A percentile compares a stretch with the other conserved stretches of the same genome.
phyloP scores from a whole-genome alignment of 192 early-diverging fungal genomes.

The Chytriomyces confervae region DNA sequence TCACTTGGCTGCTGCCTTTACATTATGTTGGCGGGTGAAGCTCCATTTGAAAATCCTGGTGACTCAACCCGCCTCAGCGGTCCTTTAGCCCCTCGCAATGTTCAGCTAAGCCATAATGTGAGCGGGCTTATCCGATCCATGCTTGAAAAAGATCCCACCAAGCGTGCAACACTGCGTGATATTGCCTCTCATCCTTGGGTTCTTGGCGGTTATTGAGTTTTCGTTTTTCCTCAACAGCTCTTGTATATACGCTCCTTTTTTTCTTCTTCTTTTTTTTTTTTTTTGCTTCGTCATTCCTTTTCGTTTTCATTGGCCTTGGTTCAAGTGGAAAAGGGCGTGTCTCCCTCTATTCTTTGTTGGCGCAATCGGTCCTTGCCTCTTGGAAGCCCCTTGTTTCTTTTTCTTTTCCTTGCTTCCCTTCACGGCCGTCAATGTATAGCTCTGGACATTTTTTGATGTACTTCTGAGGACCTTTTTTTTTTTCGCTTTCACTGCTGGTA shows the following conservation, averaged over 20 bases:
- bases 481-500: too few species aligned
- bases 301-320: constrained; percentile 1
- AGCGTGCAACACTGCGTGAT: constrained; percentile 68
- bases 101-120: constrained; percentile 49
- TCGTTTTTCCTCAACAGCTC: not conserved
- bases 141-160: constrained; percentile 64
- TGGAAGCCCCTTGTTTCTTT: too few species aligned
- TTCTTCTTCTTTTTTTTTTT: not conserved
- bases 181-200: constrained; percentile 55
- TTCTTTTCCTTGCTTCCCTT: too few species aligned
- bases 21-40: constrained; percentile 61
- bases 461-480: too few species aligned
- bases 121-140: constrained; percentile 68
- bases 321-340: not conserved
- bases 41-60: constrained; percentile 48
- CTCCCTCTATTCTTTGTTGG: not conserved
- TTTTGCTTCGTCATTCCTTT: not conserved
- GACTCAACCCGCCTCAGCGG: constrained; percentile 27
- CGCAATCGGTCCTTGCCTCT: not conserved
- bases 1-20: constrained; percentile 62
- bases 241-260: not conserved
- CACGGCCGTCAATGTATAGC: too few species aligned
- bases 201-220: not conserved
- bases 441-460: too few species aligned
- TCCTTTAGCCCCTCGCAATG: constrained; percentile 28